A percentile compares a stretch with the other conserved stretches of the same genome.
phyloP scores from a whole-genome alignment of 148 eudicot species.

The Silene latifolia region DNA sequence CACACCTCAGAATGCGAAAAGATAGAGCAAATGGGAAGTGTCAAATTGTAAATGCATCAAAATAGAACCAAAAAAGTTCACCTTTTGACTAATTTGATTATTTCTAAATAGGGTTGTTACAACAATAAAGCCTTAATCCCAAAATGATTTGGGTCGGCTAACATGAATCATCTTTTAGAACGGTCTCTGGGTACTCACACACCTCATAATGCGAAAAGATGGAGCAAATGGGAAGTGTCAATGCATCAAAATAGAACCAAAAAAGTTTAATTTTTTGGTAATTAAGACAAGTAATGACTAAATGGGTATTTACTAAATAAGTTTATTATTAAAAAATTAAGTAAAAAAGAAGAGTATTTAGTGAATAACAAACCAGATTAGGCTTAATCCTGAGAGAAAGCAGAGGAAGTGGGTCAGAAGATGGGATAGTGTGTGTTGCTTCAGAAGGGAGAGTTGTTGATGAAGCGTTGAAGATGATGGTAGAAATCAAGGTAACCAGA shows the following conservation, averaged over 20 bases:
- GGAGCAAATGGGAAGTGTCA: neutral
- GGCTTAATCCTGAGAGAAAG: constrained; percentile 34
- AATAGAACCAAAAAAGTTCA: too few species aligned
- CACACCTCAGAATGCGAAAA: too few species aligned
- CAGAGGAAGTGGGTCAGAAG: constrained; percentile 35
- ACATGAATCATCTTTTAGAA: too few species aligned
- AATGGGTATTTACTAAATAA: neutral
- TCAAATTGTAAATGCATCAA: too few species aligned
- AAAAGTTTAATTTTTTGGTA: too few species aligned
- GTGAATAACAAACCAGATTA: constrained; percentile 25
- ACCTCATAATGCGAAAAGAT: too few species aligned
- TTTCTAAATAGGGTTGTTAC: neutral
- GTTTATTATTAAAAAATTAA: neutral
- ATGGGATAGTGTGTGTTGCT: constrained; percentile 4
- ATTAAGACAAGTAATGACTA: neutral
- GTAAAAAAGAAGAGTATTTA: neutral
- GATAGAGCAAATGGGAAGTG: too few species aligned
- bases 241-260: neutral
- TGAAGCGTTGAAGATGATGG: constrained; percentile 16
- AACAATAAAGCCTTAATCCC: too few species aligned
- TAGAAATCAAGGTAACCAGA: constrained; percentile 21
- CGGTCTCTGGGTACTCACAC: too few species aligned
- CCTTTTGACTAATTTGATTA: neutral
- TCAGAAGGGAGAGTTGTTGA: constrained; percentile 22
- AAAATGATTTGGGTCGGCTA: too few species aligned